These are phyloP conservation scores for Podila epigama DNA, from an alignment of 192 early-diverging fungal genomes.

Conservation along the genomic window DNA sequence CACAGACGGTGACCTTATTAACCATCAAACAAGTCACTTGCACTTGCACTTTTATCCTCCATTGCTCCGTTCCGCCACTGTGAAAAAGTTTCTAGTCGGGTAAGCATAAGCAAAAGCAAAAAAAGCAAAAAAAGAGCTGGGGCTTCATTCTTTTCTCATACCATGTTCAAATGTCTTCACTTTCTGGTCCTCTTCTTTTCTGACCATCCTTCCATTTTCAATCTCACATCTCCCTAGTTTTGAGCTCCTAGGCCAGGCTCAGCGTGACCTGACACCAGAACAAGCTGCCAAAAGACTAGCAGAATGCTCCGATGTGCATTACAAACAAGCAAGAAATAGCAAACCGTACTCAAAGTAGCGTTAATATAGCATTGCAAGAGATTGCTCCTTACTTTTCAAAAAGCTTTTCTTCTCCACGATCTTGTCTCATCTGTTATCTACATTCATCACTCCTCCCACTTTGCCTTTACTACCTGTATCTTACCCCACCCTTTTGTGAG, in stretches of 20 bases:
- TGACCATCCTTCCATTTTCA: too few species aligned
- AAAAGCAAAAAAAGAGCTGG: background rate
- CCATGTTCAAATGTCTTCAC: background rate
- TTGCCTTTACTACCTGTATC: too few species aligned
- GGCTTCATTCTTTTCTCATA: background rate
- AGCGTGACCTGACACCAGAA: constrained; percentile 95
- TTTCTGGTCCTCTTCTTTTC: background rate
- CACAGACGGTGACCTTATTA: constrained; percentile 56
- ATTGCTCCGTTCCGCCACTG: constrained; percentile 84
- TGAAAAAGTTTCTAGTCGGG: constrained; percentile 97
- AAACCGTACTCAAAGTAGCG: background rate
- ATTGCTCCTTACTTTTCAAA: too few species aligned
- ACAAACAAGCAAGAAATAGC: constrained; percentile 43
- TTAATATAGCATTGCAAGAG: background rate
- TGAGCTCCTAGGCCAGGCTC: constrained; percentile 93
- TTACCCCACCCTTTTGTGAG: too few species aligned
- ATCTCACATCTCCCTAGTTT: too few species aligned
- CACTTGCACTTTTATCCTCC: constrained; percentile 98
- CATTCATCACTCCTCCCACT: too few species aligned
- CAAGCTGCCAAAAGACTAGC: constrained; percentile 83
- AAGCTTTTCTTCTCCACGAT: too few species aligned
- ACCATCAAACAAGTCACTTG: constrained; percentile 70
- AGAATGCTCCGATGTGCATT: constrained; percentile 65
- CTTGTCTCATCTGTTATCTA: too few species aligned
- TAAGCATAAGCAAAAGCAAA: constrained; percentile 50